These are phyloP conservation scores for Echites panduratus DNA, from an alignment of 257 asterid species.

Conservation along the genomic window DNA sequence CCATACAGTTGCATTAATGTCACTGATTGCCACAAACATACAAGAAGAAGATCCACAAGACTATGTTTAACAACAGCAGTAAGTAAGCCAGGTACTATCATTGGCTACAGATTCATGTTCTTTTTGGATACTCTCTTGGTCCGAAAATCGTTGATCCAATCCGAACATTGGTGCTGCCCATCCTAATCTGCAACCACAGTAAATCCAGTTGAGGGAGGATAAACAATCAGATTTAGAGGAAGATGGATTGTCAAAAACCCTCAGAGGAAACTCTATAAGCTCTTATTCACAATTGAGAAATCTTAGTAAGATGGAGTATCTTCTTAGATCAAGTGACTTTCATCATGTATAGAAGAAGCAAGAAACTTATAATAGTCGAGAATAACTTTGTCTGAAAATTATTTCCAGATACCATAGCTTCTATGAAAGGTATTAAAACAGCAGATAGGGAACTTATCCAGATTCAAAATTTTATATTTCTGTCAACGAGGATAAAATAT, in stretches of 20 bases:
- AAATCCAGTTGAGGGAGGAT: constrained; percentile 11
- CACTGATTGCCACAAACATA: not conserved
- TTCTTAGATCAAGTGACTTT: no score
- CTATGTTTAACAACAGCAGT: not conserved
- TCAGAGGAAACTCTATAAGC: not conserved
- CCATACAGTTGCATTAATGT: not conserved
- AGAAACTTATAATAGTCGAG: not conserved
- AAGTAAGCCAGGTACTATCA: not conserved
- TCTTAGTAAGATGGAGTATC: no score
- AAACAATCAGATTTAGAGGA: not conserved
- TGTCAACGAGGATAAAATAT: not conserved
- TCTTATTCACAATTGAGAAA: not conserved
- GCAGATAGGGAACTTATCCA: not conserved
- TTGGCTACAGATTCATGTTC: constrained; percentile 25
- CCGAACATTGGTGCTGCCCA: constrained; percentile 88
- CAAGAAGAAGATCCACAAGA: not conserved
- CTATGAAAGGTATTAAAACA: not conserved
- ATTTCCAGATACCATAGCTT: not conserved
- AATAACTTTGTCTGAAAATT: not conserved
- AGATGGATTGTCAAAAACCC: not conserved
- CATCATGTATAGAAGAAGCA: not conserved
- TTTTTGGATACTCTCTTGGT: constrained; percentile 71
- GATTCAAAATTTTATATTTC: not conserved
- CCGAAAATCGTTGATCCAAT: constrained; percentile 91
- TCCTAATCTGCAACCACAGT: constrained; percentile 55